A percentile compares a stretch with the other conserved stretches of the same genome.
phyloP scores from a whole-genome alignment of 179 eudicot species.

The Silene noctiflora region DNA sequence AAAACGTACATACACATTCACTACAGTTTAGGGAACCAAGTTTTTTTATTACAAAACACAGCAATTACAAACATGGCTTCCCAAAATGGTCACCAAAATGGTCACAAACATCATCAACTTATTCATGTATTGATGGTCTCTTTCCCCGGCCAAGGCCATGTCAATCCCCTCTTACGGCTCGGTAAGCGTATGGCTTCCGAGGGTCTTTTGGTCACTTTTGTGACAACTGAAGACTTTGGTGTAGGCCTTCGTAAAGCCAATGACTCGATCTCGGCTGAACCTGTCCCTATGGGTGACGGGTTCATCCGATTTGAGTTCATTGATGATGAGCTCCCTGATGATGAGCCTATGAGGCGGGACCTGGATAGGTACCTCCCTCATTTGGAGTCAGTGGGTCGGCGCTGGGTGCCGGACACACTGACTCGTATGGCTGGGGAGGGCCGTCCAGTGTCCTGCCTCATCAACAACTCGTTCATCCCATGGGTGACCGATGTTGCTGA shows the following conservation, averaged over 20 bases:
- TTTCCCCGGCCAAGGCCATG: slow-evolving; percentile 76
- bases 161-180: slow-evolving; percentile 73
- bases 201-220: slow-evolving; percentile 64
- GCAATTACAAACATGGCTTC: background rate
- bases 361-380: slow-evolving; percentile 48
- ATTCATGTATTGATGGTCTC: slow-evolving; percentile 50
- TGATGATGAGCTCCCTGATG: slow-evolving; percentile 53
- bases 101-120: slow-evolving; percentile 1
- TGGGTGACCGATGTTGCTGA: slow-evolving; percentile 89
- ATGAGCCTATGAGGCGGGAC: slow-evolving; percentile 40
- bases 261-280: slow-evolving; percentile 33
- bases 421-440: slow-evolving; percentile 34
- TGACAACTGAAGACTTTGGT: slow-evolving; percentile 46
- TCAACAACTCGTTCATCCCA: slow-evolving; percentile 77
- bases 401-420: slow-evolving; percentile 42
- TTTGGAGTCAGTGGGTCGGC: slow-evolving; percentile 48
- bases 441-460: slow-evolving; percentile 62
- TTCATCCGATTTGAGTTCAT: slow-evolving; percentile 65
- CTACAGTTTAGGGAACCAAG: background rate
- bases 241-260: slow-evolving; percentile 33
- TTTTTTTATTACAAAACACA: background rate
- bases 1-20: background rate
- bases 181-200: slow-evolving; percentile 60
- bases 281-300: slow-evolving; percentile 53
- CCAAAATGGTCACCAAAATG: background rate